Percentiles rank a stretch among this genome's conserved stretches.
Evolutionary conservation across 148 eudicot genomes (phyloP).

Genomic region (Amaranthus hypochondriacus): DNA sequence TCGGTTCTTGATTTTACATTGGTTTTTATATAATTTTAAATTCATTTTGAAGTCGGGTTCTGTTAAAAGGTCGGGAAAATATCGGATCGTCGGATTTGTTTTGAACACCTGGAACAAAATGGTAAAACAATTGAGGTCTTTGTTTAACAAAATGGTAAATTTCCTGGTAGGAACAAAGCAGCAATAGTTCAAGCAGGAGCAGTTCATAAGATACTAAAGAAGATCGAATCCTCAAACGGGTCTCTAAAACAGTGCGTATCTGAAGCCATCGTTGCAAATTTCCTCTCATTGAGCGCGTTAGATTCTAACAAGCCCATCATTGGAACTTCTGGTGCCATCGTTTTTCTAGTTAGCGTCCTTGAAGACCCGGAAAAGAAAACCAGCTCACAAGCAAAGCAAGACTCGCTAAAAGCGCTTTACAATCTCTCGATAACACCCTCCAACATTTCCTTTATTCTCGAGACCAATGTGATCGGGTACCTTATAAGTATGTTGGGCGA

Average conservation of each 20-base stretch:
- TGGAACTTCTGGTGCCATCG: slow-evolving; percentile 75
- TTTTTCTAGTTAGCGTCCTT: slow-evolving; percentile 51
- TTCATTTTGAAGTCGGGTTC: too few relatives aligned
- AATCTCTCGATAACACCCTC: slow-evolving; percentile 66
- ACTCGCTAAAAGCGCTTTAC: slow-evolving; percentile 72
- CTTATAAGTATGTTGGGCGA: slow-evolving; percentile 53
- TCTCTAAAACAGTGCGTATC: slow-evolving; percentile 31
- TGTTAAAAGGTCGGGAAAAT: too few relatives aligned
- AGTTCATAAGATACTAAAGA: slow-evolving; percentile 81
- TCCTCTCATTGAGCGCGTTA: slow-evolving; percentile 80
- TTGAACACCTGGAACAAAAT: too few relatives aligned
- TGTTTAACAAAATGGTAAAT: neutral
- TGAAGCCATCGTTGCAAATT: slow-evolving; percentile 86
- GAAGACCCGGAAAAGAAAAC: slow-evolving; percentile 30
- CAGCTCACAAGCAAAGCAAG: slow-evolving; percentile 60
- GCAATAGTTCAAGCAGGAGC: slow-evolving; percentile 93
- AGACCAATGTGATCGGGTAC: slow-evolving; percentile 49
- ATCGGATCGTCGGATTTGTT: too few relatives aligned
- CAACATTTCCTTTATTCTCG: slow-evolving; percentile 47
- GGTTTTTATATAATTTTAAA: too few relatives aligned
- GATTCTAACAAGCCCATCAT: slow-evolving; percentile 82
- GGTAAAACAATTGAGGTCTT: neutral
- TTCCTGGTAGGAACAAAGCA: slow-evolving; percentile 64
- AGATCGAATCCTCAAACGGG: slow-evolving; percentile 47
- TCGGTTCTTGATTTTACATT: too few relatives aligned